phyloP scores from a whole-genome alignment of 2,329 filamentous ascomycete genomes.

The Blastomyces gilchristii region DNA sequence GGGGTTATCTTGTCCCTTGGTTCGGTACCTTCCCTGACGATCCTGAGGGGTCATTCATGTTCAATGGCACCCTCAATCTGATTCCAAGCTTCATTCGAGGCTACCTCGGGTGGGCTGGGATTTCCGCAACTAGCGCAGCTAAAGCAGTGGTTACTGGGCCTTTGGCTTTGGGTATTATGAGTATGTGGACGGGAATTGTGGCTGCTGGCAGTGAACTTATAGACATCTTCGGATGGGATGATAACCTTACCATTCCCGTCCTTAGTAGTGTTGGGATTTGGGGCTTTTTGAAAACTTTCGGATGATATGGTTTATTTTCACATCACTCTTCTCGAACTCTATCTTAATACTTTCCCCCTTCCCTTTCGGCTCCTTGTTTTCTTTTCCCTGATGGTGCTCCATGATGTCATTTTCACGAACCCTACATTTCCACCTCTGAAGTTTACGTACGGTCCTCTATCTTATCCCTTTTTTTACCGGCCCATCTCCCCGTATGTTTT shows the following conservation, averaged over 20 bases:
- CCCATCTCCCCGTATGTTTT: neutral
- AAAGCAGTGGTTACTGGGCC: constrained; percentile 57
- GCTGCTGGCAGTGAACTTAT: constrained; percentile 83
- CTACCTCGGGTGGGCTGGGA: constrained; percentile 46
- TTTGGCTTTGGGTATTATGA: constrained; percentile 67
- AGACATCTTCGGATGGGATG: constrained; percentile 88
- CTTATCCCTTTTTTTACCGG: neutral
- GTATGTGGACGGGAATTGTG: constrained; percentile 76
- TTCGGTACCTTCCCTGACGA: constrained; percentile 59
- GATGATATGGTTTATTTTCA: constrained; percentile 21
- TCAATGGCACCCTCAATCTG: constrained; percentile 58
- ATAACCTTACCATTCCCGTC: constrained; percentile 93
- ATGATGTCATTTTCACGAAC: constrained; percentile 3
- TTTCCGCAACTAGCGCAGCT: constrained; percentile 30
- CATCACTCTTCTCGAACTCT: neutral
- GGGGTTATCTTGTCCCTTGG: constrained; percentile 69
- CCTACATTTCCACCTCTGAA: neutral
- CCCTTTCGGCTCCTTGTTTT: neutral
- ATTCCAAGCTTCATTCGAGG: constrained; percentile 53
- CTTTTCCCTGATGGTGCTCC: neutral
- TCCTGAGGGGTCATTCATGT: constrained; percentile 64
- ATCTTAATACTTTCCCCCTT: neutral
- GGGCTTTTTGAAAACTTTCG: constrained; percentile 83
- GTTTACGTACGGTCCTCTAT: neutral
- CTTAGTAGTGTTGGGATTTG: constrained; percentile 81